Evolutionary conservation across 768 basidiomycete species (phyloP).

Genomic region (Psilocybe tampanensis): DNA sequence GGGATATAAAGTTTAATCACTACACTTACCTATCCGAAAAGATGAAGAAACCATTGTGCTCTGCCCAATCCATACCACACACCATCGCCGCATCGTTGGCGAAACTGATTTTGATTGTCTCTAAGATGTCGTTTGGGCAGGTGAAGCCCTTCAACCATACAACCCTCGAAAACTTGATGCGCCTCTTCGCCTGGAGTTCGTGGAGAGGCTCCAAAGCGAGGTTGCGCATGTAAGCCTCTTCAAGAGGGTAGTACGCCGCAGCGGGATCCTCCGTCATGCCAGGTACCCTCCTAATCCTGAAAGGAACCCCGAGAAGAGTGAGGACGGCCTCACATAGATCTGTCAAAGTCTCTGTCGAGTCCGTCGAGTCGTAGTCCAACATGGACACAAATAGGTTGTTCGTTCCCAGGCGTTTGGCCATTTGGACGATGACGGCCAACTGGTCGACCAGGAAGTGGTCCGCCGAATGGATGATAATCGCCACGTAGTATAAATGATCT

Average conservation of each 20-base stretch:
- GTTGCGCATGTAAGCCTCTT: slow-evolving; percentile 94
- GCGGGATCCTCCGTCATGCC: slow-evolving; percentile 89
- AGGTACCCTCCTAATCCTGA: slow-evolving; percentile 88
- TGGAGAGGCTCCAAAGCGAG: slow-evolving; percentile 87
- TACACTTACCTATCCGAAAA: slow-evolving; percentile 88
- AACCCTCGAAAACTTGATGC: slow-evolving; percentile 86
- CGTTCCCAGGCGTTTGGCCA: slow-evolving; percentile 88
- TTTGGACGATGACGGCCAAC: slow-evolving; percentile 95
- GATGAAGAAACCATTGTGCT: slow-evolving; percentile 96
- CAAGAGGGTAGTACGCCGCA: slow-evolving; percentile 92
- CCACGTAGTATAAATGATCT: slow-evolving; percentile 90
- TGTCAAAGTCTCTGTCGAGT: slow-evolving; percentile 91
- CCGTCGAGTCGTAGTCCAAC: slow-evolving; percentile 94
- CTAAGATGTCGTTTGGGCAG: slow-evolving; percentile 96
- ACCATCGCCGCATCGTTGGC: slow-evolving; percentile 96
- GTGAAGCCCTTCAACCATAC: slow-evolving; percentile 99
- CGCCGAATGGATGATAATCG: slow-evolving; percentile 94
- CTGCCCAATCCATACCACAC: slow-evolving; percentile 99
- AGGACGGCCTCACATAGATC: slow-evolving; percentile 96
- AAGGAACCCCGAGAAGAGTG: slow-evolving; percentile 90
- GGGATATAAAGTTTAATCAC: not conserved
- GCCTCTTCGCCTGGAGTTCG: slow-evolving; percentile 76
- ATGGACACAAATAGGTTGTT: slow-evolving; percentile 95
- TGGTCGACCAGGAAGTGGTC: slow-evolving; percentile 99
- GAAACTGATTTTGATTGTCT: slow-evolving; percentile 89